Conservation (phyloP, 495 filamentous ascomycete genomes). For the Pyronema domesticum region DNA sequence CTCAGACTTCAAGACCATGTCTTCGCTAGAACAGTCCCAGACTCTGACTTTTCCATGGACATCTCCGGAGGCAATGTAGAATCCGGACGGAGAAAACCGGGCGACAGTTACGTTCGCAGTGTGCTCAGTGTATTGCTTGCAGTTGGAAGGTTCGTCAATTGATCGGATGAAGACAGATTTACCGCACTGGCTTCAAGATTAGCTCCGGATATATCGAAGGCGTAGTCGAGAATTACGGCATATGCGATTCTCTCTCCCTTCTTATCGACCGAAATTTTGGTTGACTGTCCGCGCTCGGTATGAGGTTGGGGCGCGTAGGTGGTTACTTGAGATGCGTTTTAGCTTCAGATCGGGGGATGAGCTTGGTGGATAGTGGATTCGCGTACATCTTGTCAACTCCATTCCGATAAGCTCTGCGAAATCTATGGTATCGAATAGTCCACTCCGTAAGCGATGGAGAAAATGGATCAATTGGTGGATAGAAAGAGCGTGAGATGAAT, state of each 20-base stretch:
- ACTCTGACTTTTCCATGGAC: constrained; percentile 64
- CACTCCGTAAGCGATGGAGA: too few relatives aligned
- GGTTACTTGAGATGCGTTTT: constrained; percentile 32
- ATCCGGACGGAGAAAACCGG: constrained; percentile 85
- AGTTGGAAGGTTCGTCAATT: constrained; percentile 68
- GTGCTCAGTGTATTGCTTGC: constrained; percentile 80
- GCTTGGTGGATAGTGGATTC: neutral
- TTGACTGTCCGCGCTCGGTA: constrained; percentile 73
- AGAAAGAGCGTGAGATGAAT: too few relatives aligned
- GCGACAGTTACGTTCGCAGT: constrained; percentile 77
- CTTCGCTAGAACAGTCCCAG: constrained; percentile 54
- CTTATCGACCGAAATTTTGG: constrained; percentile 70
- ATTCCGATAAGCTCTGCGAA: neutral
- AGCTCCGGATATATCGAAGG: constrained; percentile 1
- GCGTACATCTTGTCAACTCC: constrained; percentile 18
- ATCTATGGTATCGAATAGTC: too few relatives aligned
- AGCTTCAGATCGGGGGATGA: constrained; percentile 3
- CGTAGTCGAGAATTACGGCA: constrained; percentile 42
- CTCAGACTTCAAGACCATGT: constrained; percentile 49
- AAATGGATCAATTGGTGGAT: too few relatives aligned
- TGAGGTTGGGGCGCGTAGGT: constrained; percentile 63
- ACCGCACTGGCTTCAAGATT: constrained; percentile 43
- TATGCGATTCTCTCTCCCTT: constrained; percentile 91
- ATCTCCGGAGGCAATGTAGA: constrained; percentile 90
- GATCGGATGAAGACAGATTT: constrained; percentile 91